phyloP scores from a whole-genome alignment of 441 rosid genomes.

The Populus hybrid region DNA sequence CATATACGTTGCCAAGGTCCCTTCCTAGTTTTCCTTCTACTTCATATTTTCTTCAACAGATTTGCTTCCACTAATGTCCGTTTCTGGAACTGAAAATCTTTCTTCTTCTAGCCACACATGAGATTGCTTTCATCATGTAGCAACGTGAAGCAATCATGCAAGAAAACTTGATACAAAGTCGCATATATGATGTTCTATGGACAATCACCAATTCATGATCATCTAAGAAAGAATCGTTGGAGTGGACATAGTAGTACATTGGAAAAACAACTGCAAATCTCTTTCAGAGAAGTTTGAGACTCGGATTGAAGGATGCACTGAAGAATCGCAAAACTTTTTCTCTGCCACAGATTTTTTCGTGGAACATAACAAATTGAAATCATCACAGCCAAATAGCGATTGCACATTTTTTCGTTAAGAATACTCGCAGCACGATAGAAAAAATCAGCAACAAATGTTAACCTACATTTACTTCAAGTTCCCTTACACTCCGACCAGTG shows the following conservation, averaged over 20 bases:
- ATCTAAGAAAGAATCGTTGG: background rate
- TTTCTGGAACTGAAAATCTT: background rate
- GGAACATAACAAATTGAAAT: background rate
- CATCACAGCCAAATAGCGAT: background rate
- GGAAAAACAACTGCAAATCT: background rate
- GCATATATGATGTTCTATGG: background rate
- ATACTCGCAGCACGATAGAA: background rate
- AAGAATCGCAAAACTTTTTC: background rate
- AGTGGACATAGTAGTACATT: background rate
- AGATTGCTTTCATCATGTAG: background rate
- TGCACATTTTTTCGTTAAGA: background rate
- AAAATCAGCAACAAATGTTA: background rate
- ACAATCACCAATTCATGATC: background rate
- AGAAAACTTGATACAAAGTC: background rate
- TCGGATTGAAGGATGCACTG: background rate
- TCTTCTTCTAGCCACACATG: background rate
- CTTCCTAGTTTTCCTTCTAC: background rate
- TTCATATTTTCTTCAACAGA: no score
- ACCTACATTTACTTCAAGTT: background rate
- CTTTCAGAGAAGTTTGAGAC: background rate
- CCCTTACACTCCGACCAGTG: background rate
- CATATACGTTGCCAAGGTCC: background rate
- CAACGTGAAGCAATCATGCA: background rate
- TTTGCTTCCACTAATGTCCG: background rate
- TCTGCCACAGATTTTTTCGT: background rate